Evolutionary conservation across 768 basidiomycete genomes (phyloP).

Genomic region (Hydnomerulius pinastri): DNA sequence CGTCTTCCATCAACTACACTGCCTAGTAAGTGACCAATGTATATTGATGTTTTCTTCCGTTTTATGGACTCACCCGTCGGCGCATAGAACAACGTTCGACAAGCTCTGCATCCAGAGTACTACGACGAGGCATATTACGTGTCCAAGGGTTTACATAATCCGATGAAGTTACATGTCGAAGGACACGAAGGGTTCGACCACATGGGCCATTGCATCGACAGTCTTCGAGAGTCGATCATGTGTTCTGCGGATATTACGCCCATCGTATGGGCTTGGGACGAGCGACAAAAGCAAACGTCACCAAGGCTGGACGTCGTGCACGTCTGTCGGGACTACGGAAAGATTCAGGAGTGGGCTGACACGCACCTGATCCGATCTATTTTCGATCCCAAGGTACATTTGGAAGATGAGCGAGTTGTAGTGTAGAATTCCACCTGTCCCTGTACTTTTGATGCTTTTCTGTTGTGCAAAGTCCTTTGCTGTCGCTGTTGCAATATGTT

Average conservation of each 20-base stretch:
- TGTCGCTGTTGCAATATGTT: too few species aligned
- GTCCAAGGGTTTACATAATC: background rate
- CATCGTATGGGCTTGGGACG: slow-evolving; percentile 18
- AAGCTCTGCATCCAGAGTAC: slow-evolving; percentile 21
- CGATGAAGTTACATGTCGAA: background rate
- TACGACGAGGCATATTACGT: slow-evolving; percentile 11
- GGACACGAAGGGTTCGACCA: slow-evolving; percentile 2
- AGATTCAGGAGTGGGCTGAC: slow-evolving; percentile 27
- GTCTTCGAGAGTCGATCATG: slow-evolving; percentile 11
- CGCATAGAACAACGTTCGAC: slow-evolving; percentile 18
- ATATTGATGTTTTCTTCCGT: background rate
- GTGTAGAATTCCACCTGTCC: too few species aligned
- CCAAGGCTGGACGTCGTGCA: slow-evolving; percentile 24
- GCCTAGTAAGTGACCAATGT: slow-evolving; percentile 25
- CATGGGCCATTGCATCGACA: slow-evolving; percentile 12
- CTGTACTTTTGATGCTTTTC: too few species aligned
- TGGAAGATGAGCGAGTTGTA: too few species aligned
- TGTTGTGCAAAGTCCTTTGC: too few species aligned
- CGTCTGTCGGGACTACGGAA: slow-evolving; percentile 31
- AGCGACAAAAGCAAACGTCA: slow-evolving; percentile 15
- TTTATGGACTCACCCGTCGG: background rate
- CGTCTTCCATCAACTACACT: slow-evolving; percentile 34
- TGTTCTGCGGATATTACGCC: slow-evolving; percentile 13
- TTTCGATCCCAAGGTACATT: background rate
- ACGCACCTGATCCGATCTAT: background rate